Percentiles rank a stretch among this genome's conserved stretches.
Conservation (phyloP, 495 filamentous ascomycete species). For the Patellaria atrata region DNA sequence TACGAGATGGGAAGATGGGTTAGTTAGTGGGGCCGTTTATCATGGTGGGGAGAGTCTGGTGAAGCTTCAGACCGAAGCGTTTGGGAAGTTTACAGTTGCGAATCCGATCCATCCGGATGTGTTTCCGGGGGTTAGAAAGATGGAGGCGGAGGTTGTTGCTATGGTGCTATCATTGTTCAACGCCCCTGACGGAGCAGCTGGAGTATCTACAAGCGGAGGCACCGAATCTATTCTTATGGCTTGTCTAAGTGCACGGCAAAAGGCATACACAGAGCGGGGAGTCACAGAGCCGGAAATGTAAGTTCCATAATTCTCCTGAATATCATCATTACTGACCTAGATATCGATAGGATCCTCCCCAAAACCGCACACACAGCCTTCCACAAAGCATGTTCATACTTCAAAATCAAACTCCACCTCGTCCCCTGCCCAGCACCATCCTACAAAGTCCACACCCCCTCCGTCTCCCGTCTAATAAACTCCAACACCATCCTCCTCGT, state of each 20-base stretch:
- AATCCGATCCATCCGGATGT: conserved; percentile 99
- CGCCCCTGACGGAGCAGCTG: conserved; percentile 67
- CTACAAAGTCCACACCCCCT: conserved; percentile 67
- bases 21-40: conserved; percentile 90
- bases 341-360: conserved; percentile 68
- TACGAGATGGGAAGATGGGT: conserved; percentile 91
- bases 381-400: conserved; percentile 87
- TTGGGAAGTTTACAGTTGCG: conserved; percentile 81
- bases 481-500: conserved; percentile 93
- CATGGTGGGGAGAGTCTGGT: conserved; percentile 78
- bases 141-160: conserved; percentile 95
- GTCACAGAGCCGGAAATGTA: conserved; percentile 93
- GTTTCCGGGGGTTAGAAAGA: conserved; percentile 95
- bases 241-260: conserved; percentile 73
- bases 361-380: conserved; percentile 93
- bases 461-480: conserved; percentile 77
- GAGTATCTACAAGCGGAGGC: conserved; percentile 83
- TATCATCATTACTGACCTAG: conserved; percentile 15
- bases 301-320: conserved; percentile 18
- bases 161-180: conserved; percentile 93
- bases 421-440: conserved; percentile 73
- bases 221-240: conserved; percentile 97
- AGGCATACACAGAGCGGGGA: conserved; percentile 68
- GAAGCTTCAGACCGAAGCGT: conserved; percentile 80
- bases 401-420: conserved; percentile 86